phyloP scores from a whole-genome alignment of 2,329 filamentous ascomycete genomes.

The Gnomoniopsis smithogilvyi region DNA sequence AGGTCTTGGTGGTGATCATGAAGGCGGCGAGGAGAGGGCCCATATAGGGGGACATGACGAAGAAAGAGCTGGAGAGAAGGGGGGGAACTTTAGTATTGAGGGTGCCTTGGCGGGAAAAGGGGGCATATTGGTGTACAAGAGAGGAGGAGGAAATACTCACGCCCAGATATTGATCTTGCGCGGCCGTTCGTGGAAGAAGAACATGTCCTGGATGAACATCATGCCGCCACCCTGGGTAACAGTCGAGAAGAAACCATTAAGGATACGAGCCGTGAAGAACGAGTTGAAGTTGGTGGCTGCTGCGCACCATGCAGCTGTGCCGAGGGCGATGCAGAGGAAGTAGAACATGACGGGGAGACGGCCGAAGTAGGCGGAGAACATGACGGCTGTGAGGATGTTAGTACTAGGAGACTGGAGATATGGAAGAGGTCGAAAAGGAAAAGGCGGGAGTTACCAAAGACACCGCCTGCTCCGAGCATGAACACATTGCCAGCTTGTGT shows the following conservation, averaged over 20 bases:
- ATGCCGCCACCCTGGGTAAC: constrained; percentile 43
- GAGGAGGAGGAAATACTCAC: constrained; percentile 20
- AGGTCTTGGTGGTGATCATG: constrained; percentile 41
- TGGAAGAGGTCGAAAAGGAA: constrained; percentile 4
- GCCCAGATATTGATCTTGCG: constrained; percentile 49
- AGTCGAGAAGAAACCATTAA: constrained; percentile 47
- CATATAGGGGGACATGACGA: constrained; percentile 40
- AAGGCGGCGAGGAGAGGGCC: constrained; percentile 45
- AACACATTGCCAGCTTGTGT: constrained; percentile 51
- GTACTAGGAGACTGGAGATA: not conserved
- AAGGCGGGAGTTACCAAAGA: constrained; percentile 27
- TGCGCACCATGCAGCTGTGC: constrained; percentile 42
- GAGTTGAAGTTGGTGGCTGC: constrained; percentile 41
- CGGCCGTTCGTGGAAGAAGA: constrained; percentile 56
- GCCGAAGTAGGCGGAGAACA: constrained; percentile 39
- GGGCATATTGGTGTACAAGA: not conserved
- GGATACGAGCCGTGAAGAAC: constrained; percentile 44
- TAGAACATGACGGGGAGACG: constrained; percentile 42
- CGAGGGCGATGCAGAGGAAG: constrained; percentile 33
- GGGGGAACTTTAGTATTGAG: no score
- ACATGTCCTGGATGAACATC: constrained; percentile 55
- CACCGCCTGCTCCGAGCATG: constrained; percentile 42
- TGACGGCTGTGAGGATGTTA: constrained; percentile 27
- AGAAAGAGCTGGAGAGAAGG: constrained; percentile 27
- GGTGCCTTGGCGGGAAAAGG: not conserved